Base-by-base conservation (phyloP, 805 yeast species). In the Metschnikowia henanensis region DNA sequence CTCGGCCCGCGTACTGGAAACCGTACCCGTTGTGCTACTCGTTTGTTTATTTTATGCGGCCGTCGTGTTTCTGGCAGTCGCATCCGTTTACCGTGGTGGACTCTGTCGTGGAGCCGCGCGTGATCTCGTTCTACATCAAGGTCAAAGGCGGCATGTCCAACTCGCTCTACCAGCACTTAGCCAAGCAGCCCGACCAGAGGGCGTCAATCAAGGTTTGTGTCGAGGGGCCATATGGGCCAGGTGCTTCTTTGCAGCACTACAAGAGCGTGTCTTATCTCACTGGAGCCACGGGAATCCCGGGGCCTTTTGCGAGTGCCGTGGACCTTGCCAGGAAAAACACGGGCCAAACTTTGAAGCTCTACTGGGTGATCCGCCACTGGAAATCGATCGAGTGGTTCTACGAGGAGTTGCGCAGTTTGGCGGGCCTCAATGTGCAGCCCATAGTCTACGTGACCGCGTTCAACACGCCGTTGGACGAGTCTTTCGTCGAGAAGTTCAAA, bases 61-160 rank as follows among this genome's bases (percentile, higher is more conserved):
- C 75, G 16, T 57, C 64, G 3, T 62, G 72, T 30, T 80, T 83
- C 59, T 83, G 83, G 81, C 88, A 84, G 59, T 77, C 84, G 4
- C 90, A 85, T 59, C 92, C 92, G 4, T 84, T 87, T 63, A 82
- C 91, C 1, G 61, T 78, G 6, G 65, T 77, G 15, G 72, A 72
- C 38, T 64, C 76, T 4, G 60, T 64, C 1, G 61, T 66, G 34
- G 64, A 65, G 10, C 64, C 68, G 15, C 71, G 68, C 47, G 61
- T 73, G 45, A 56, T 79, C 8, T 62, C 67, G 1, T 62, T 77
- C 37, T 72, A 66, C 51, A 70, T 78, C 53, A 79, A 76, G 55
- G 74, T 73, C 16, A 79, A 80, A 58, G 71, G 71, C n/a, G 89
- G 88, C 45, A 60, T 80, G 41, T 81, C 88, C 13, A 70, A 60